Base-by-base conservation (phyloP, 805 yeast genomes). In the Spathaspora girioi region DNA sequence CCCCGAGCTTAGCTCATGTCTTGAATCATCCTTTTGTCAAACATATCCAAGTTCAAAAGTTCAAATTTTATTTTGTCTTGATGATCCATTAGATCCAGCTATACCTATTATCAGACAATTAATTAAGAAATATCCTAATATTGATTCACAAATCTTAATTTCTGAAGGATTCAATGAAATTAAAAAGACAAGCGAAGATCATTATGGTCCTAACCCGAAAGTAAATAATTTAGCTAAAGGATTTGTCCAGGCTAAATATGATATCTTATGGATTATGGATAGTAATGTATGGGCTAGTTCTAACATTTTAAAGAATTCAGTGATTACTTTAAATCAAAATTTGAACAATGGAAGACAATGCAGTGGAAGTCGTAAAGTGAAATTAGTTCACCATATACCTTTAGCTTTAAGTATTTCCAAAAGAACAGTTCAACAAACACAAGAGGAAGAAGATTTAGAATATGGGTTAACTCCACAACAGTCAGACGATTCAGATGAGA, bases 171-270 rank as follows among this genome's bases (percentile, higher is more conserved):
- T 47, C 48, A 45, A 59, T 43, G 19, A 50, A 8, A 38, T n/a
- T 14, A 47, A 55, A 8, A 54, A 52, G 29, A 41, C 40, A 12
- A 61, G 68, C 7, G 86, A 82, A 44, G 68, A 67, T 35, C 77
- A 77, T 56, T 86, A 72, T 59, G 96, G 96, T 1, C 94, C 96
- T 5, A 90, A 90, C 60, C 97, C 97, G 6, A 90, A 90, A 67
- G 88, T 90, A 50, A 89, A 89, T 67, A 90, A 90, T 66, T 70
- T 90, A 45, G 83, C 90, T n/a, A 87, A 87, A 64, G 97, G 96
- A 5, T 89, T 85, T 61, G 65, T 71, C 40, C 66, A 66, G 2
- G 93, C 96, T 7, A 78, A 80, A 57, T 72, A 80, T 65, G 96
- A 90, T 61, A 78, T 87, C 17, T 57, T 91, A 11, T 90, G 97